A percentile compares a stretch with the other conserved stretches of the same genome.
Conservation (phyloP, 495 filamentous ascomycete genomes). For the Lasiosphaeris hirsuta region DNA sequence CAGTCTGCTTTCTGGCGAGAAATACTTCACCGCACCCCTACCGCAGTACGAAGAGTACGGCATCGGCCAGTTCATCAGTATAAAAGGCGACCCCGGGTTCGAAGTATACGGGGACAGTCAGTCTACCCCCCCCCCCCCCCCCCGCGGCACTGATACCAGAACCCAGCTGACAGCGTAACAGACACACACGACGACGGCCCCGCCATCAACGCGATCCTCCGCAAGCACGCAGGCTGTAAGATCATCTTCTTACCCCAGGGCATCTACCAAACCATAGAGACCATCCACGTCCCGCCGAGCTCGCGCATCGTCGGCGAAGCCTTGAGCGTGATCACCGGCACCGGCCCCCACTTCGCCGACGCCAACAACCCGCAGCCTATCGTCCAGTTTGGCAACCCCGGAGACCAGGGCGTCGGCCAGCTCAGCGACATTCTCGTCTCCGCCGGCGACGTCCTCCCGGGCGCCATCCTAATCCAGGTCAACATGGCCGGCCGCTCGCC, state of each 20-base stretch:
- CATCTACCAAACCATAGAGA: conserved; percentile 45
- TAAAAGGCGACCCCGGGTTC: conserved; percentile 36
- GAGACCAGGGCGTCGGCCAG: conserved; percentile 55
- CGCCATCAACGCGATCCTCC: conserved; percentile 38
- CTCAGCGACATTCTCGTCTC: conserved; percentile 57
- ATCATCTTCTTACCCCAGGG: conserved; percentile 42
- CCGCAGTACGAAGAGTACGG: conserved; percentile 37
- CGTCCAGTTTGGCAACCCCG: conserved; percentile 52
- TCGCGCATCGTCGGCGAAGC: conserved; percentile 45
- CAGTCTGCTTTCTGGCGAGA: conserved; percentile 29
- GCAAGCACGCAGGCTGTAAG: conserved; percentile 34
- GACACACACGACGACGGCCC: conserved; percentile 37
- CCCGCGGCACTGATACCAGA: background rate
- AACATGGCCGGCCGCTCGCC: conserved; percentile 43
- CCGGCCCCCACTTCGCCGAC: conserved; percentile 51
- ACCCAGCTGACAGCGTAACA: conserved; percentile 1
- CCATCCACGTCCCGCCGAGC: conserved; percentile 54
- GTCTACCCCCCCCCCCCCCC: too few relatives aligned
- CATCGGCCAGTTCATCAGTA: conserved; percentile 34
- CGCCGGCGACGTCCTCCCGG: conserved; percentile 48
- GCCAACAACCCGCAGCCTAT: conserved; percentile 48
- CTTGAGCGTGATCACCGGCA: conserved; percentile 41
- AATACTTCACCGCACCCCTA: conserved; percentile 33
- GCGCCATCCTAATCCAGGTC: conserved; percentile 47
- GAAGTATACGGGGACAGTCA: conserved; percentile 34